Evolutionary conservation across 2,329 filamentous ascomycete genomes (phyloP).

Genomic region (Talaromyces sp.): DNA sequence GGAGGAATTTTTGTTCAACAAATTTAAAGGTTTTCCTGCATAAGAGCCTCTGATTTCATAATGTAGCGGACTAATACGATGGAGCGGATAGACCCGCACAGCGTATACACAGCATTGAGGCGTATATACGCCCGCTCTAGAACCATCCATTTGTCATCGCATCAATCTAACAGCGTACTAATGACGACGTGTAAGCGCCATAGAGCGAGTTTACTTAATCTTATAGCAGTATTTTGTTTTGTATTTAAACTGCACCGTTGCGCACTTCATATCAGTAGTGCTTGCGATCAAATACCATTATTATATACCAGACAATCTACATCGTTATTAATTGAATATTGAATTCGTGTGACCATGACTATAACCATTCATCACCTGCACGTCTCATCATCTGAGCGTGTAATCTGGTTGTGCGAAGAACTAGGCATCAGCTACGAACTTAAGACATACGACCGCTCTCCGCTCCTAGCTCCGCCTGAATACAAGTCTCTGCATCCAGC

Average conservation of each 20-base stretch:
- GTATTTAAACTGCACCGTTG: neutral
- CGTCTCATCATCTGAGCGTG: conserved; percentile 58
- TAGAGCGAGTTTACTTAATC: neutral
- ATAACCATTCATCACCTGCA: conserved; percentile 48
- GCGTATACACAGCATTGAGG: neutral
- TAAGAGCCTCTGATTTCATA: too few relatives aligned
- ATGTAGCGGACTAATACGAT: too few relatives aligned
- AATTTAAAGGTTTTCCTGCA: too few relatives aligned
- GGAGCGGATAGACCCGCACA: too few relatives aligned
- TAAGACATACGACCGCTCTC: conserved; percentile 41
- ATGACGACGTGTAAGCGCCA: neutral
- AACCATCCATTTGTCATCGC: neutral
- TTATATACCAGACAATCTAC: neutral
- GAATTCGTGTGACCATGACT: neutral
- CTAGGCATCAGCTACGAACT: conserved; percentile 52
- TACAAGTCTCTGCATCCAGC: conserved; percentile 45
- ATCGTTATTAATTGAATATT: neutral
- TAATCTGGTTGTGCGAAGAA: conserved; percentile 62
- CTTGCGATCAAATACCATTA: neutral
- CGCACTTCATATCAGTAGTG: neutral
- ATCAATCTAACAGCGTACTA: neutral
- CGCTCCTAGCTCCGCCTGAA: conserved; percentile 35
- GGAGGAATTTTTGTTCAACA: too few relatives aligned
- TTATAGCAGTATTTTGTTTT: neutral
- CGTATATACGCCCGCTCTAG: neutral